phyloP scores from a whole-genome alignment of 78 protist genomes.

The Trichosphaerium sp. region DNA sequence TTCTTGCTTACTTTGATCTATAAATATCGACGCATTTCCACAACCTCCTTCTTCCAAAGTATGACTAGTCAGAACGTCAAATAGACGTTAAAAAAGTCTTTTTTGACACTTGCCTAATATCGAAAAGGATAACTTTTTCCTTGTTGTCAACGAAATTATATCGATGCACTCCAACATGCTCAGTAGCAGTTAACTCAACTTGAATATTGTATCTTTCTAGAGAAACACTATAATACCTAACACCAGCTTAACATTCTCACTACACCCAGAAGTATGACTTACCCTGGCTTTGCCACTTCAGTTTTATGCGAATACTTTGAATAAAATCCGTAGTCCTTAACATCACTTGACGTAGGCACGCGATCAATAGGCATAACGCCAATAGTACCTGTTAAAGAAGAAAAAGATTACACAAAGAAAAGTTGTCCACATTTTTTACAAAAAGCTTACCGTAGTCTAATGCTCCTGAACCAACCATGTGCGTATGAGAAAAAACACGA shows the following conservation, averaged over 20 bases:
- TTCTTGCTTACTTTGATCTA: too few species aligned
- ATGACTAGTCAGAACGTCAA: too few species aligned
- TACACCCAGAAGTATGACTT: too few species aligned
- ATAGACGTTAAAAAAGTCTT: too few species aligned
- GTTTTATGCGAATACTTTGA: background rate
- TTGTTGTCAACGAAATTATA: background rate
- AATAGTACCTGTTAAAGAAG: background rate
- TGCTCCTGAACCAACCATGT: background rate
- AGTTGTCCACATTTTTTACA: too few species aligned
- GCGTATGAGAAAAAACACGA: background rate
- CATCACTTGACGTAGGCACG: background rate
- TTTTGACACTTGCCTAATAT: background rate
- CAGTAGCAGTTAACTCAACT: background rate
- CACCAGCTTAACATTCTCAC: too few species aligned
- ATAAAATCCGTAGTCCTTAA: background rate
- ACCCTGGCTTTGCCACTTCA: background rate
- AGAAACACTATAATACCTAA: too few species aligned
- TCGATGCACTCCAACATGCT: background rate
- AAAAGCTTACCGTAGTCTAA: background rate
- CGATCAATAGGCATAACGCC: background rate
- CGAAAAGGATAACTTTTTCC: background rate
- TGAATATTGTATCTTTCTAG: too few species aligned
- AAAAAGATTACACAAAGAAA: background rate
- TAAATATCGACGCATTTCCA: too few species aligned
- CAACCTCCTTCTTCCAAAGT: too few species aligned